Base-by-base conservation (phyloP, 2,329 filamentous ascomycete genomes). In the Cercospora zeae-maydis region DNA sequence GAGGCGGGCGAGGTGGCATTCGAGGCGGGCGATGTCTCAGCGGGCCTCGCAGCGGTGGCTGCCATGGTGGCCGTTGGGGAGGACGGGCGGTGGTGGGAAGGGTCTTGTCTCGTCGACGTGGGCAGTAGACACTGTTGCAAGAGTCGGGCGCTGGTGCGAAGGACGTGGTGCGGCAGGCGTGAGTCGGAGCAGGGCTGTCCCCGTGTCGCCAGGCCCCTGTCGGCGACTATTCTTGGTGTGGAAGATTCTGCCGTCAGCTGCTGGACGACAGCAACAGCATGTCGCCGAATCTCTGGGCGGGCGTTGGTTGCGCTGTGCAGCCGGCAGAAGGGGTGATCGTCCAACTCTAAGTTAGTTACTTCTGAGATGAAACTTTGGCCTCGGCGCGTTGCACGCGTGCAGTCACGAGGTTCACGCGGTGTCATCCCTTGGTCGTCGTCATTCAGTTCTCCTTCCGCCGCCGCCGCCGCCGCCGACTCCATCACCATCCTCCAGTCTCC, bases 1-100 rank as follows among this genome's bases (percentile, higher is more conserved):
- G 69, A 66, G 24, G 66, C 62, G 14, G 72, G 73, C 37, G 37
- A 71, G 56, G 67, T 63, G 37, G 68, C 65, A 59, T 59, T 71
- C 70, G 67, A 73, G 60, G 58, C 68, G 51, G 64, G 71, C 62
- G 66, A 68, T 52, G 57, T 59, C 57, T 59, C 57, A n/a, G 54
- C 27, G 6, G 34, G 33, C 19, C n/a, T 16, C 8, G 42, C 42
- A 34, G 37, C 42, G n/a, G 42, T 36, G 57, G 24, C 57, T n/a
- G 57, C 57, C 57, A 59, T 59, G 31, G 27, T 45, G 19, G 37
- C 39, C 24, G 47, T 52, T 52, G 21, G 14, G 39, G 14, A 24
- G 24, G 13, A 9, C 27, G 24, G 39, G 39, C 21, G 39, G 33
- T 34, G 33, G 39, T 45, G 39, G 39, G 39, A 21, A 16, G 21